phyloP scores from a whole-genome alignment of 371 early-diverging fungal species.

The Syncephalastrum monosporum region DNA sequence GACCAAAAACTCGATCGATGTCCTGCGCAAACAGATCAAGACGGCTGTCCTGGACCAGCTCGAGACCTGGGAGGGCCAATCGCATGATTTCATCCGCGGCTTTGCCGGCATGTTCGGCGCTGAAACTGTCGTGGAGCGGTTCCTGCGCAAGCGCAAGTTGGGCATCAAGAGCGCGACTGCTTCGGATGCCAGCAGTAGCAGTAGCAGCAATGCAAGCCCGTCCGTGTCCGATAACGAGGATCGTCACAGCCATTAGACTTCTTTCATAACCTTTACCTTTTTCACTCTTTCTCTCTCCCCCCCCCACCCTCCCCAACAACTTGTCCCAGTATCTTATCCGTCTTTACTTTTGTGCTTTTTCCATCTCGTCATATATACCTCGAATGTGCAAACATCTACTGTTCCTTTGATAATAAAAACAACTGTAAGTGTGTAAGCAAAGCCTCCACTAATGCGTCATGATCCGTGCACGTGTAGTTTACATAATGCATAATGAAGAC shows the following conservation, averaged over 20 bases:
- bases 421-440: too few species aligned
- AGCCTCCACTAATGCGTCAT: too few species aligned
- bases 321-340: not conserved
- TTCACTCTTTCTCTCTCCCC: slow-evolving; percentile 8
- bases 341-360: not conserved
- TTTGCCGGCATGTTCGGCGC: slow-evolving; percentile 74
- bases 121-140: slow-evolving; percentile 51
- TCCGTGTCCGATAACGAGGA: slow-evolving; percentile 1
- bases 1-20: slow-evolving; percentile 71
- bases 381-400: too few species aligned
- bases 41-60: slow-evolving; percentile 52
- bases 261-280: not conserved
- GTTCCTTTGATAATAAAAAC: too few species aligned
- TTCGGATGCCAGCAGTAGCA: slow-evolving; percentile 12
- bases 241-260: not conserved
- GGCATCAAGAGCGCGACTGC: slow-evolving; percentile 4
- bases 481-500: too few species aligned
- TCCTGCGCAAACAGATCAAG: slow-evolving; percentile 60
- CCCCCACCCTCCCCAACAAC: not conserved
- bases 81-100: slow-evolving; percentile 69
- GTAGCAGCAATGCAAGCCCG: slow-evolving; percentile 6
- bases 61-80: slow-evolving; percentile 70
- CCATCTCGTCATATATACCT: not conserved
- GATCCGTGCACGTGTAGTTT: too few species aligned
- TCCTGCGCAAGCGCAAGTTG: slow-evolving; percentile 17